Evolutionary conservation across 169 alveolate genomes (phyloP), one percentile per base, ranked within the genome.

Genomic region (Plasmodium gonderi): DNA sequence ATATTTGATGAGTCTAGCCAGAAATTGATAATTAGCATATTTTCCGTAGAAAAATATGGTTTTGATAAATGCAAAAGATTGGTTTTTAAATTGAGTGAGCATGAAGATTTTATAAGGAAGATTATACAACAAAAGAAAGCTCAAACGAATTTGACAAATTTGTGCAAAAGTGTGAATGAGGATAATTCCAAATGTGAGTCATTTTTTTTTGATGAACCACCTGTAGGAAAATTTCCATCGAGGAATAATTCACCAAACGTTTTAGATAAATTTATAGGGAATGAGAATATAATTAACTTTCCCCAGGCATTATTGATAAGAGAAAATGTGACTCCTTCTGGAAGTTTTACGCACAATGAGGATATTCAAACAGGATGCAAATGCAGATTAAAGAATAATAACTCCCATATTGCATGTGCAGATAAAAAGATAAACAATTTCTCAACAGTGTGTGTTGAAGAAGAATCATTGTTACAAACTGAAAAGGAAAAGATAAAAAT

Each of bases 61-160:
- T 45, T n/a, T 40, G 76, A 83, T 1, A 26, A 69, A 69, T 7
- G 80, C 60, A 83, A 38, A 83, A 45, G n/a, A 8, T 29, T 69
- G 7, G 77, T 69, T 45, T 44, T 26, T 7, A 69, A 38, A 42
- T 83, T 83, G 42, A 45, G 51, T n/a, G 31, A 83, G 64, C 42
- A 31, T 76, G 92, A 83, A 74, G 92, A 83, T 69, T 83, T 31
- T 45, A 69, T 83, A 49, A 69, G 60, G 14, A 44, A 74, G 45
- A 54, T 42, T 26, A 83, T 83, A 40, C 60, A 72, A 54, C 51
- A 72, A 69, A 83, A 40, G 44, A 47, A 69, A 47, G 11, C 26
- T 69, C 11, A 49, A 69, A 47, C 26, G 1, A 33, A 11, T 31
- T 31, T 42, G 9, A 12, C 72, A 60, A 23, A 5, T 60, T 60